phyloP scores from a whole-genome alignment of 768 basidiomycete genomes.

The Leccinum disarticulatum region DNA sequence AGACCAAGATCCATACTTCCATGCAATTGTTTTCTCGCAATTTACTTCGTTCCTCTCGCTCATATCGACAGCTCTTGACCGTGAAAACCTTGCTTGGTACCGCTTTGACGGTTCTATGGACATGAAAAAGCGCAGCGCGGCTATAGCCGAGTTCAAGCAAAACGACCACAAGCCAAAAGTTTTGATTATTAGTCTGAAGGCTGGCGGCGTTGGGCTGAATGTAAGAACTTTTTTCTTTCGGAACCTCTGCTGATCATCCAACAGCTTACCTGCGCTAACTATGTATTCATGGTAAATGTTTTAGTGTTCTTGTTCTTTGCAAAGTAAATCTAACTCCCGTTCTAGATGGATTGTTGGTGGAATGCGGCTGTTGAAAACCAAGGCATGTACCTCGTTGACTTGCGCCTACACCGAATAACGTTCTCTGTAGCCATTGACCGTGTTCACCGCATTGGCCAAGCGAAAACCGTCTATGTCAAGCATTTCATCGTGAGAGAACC shows the following conservation, averaged over 20 bases:
- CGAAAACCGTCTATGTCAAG: conserved; percentile 77
- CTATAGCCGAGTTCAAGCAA: conserved; percentile 75
- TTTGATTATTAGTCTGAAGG: conserved; percentile 77
- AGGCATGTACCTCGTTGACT: conserved; percentile 40
- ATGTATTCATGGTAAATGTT: conserved; percentile 78
- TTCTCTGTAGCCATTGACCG: conserved; percentile 72
- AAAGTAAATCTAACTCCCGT: conserved; percentile 4
- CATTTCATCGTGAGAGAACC: conserved; percentile 70
- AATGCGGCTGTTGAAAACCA: conserved; percentile 82
- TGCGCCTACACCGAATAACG: conserved; percentile 5
- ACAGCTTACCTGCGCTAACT: conserved; percentile 75
- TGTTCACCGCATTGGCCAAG: conserved; percentile 83
- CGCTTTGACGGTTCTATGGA: conserved; percentile 95
- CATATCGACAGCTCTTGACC: conserved; percentile 67
- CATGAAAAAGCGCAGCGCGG: conserved; percentile 73
- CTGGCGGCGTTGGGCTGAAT: conserved; percentile 91
- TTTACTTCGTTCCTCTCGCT: conserved; percentile 88
- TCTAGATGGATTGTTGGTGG: conserved; percentile 93
- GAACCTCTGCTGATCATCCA: conserved; percentile 1
- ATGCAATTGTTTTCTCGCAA: conserved; percentile 88
- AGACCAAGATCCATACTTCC: conserved; percentile 72
- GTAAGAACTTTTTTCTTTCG: conserved; percentile 38
- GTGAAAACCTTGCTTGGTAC: conserved; percentile 66
- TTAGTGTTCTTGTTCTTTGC: too few relatives aligned
- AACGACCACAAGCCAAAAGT: conserved; percentile 71